A percentile compares a stretch with the other conserved stretches of the same genome.
Evolutionary conservation across 2,329 filamentous ascomycete species (phyloP).

Genomic region (Exophiala sp.): DNA sequence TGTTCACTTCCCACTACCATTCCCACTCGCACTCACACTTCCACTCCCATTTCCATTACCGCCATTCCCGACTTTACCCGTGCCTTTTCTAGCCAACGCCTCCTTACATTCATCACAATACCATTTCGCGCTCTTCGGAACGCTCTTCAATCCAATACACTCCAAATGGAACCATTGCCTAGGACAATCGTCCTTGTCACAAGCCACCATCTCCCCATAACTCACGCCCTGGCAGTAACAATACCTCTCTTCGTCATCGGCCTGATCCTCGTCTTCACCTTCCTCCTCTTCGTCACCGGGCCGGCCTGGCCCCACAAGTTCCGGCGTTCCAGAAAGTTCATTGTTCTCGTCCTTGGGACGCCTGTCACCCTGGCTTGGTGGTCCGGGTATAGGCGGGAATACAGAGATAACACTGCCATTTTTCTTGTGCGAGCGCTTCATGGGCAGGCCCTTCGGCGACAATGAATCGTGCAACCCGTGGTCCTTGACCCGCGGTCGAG

Average conservation of each 20-base stretch:
- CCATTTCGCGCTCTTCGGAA: conserved; percentile 79
- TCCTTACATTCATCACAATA: conserved; percentile 77
- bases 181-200: conserved; percentile 68
- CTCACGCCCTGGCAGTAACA: conserved; percentile 78
- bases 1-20: not conserved
- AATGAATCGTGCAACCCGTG: conserved; percentile 29
- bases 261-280: conserved; percentile 36
- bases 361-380: not conserved
- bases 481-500: conserved; percentile 26
- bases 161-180: conserved; percentile 81
- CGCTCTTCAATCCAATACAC: conserved; percentile 74
- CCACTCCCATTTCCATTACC: not conserved
- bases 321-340: not conserved
- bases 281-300: conserved; percentile 14
- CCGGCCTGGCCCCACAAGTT: conserved; percentile 12
- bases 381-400: not conserved
- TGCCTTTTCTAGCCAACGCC: conserved; percentile 14
- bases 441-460: conserved; percentile 28
- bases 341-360: conserved; percentile 11
- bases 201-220: conserved; percentile 82
- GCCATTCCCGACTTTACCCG: not conserved
- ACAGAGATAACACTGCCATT: conserved; percentile 31
- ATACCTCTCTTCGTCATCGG: conserved; percentile 66
- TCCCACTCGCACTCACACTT: conserved; percentile 6
- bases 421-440: conserved; percentile 38